These are phyloP conservation scores for Helicocarpus griseus DNA, from an alignment of 2,329 filamentous ascomycete species.

Conservation along the genomic window DNA sequence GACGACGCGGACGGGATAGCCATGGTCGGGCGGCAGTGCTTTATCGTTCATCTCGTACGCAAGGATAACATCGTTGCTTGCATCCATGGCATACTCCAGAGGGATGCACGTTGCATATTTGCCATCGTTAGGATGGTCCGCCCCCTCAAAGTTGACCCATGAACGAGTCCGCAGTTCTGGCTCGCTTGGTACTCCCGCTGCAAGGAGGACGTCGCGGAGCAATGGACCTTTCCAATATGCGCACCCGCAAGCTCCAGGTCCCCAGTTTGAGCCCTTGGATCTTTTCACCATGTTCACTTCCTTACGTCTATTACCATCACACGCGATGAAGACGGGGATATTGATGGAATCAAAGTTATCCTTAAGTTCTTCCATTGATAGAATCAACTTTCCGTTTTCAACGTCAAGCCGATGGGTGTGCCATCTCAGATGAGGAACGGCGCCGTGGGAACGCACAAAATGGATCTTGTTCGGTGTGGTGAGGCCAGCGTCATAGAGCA, in stretches of 20 bases:
- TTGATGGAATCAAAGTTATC: slow-evolving; percentile 37
- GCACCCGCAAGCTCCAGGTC: slow-evolving; percentile 37
- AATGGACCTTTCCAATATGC: slow-evolving; percentile 43
- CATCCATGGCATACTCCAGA: slow-evolving; percentile 41
- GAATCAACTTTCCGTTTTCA: slow-evolving; percentile 25
- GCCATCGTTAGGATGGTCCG: slow-evolving; percentile 38
- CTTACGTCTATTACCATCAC: slow-evolving; percentile 43
- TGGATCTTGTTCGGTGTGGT: slow-evolving; percentile 44
- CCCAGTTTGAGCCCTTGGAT: slow-evolving; percentile 42
- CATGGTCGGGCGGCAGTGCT: slow-evolving; percentile 34
- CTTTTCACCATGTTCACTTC: slow-evolving; percentile 43
- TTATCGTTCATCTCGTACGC: slow-evolving; percentile 34
- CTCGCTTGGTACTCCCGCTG: slow-evolving; percentile 27
- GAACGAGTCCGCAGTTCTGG: slow-evolving; percentile 17
- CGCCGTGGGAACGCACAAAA: slow-evolving; percentile 46
- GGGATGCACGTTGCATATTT: slow-evolving; percentile 42
- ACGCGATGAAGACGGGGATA: slow-evolving; percentile 40
- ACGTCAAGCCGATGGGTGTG: slow-evolving; percentile 42
- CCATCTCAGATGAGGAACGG: slow-evolving; percentile 43
- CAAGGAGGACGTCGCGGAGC: slow-evolving; percentile 37
- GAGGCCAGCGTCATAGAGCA: slow-evolving; percentile 38
- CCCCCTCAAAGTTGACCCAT: slow-evolving; percentile 44
- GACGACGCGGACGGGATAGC: slow-evolving; percentile 33
- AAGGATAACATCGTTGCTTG: slow-evolving; percentile 40
- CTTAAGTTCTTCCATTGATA: slow-evolving; percentile 38